Evolutionary conservation across 2,329 filamentous ascomycete species (phyloP).

Genomic region (Calonectria hawksworthii): DNA sequence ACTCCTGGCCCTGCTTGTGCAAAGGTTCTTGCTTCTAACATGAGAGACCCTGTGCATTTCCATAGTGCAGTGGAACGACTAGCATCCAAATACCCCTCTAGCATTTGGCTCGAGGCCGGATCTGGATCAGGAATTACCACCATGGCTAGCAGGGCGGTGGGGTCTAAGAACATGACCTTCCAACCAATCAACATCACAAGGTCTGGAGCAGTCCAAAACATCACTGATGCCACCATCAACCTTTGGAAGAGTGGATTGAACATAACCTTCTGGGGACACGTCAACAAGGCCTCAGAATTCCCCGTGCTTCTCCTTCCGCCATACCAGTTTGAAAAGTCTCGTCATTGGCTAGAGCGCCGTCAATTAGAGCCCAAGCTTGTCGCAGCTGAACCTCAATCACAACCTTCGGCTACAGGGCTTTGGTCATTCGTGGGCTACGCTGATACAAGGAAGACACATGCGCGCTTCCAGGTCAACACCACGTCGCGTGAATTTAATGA

Average conservation of each 20-base stretch:
- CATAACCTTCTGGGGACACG: neutral
- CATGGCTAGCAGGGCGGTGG: neutral
- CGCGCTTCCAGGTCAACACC: neutral
- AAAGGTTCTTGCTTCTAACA: neutral
- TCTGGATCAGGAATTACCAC: neutral
- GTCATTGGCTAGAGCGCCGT: neutral
- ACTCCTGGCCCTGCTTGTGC: neutral
- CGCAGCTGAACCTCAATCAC: neutral
- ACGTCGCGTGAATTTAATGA: neutral
- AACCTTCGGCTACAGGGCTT: neutral
- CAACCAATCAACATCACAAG: neutral
- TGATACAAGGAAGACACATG: neutral
- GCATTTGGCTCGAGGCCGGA: neutral
- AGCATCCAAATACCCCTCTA: neutral
- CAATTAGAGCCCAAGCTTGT: neutral
- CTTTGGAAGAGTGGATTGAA: neutral
- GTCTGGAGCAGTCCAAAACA: neutral
- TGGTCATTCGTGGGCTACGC: neutral
- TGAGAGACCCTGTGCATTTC: neutral
- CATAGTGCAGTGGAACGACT: neutral
- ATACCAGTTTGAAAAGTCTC: neutral
- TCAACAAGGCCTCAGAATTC: neutral
- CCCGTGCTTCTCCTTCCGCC: neutral
- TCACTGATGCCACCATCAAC: neutral
- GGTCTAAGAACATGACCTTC: neutral